Evolutionary conservation across 495 filamentous ascomycete genomes (phyloP), one percentile per base, ranked within the genome.

Genomic region (Tuber magnatum): DNA sequence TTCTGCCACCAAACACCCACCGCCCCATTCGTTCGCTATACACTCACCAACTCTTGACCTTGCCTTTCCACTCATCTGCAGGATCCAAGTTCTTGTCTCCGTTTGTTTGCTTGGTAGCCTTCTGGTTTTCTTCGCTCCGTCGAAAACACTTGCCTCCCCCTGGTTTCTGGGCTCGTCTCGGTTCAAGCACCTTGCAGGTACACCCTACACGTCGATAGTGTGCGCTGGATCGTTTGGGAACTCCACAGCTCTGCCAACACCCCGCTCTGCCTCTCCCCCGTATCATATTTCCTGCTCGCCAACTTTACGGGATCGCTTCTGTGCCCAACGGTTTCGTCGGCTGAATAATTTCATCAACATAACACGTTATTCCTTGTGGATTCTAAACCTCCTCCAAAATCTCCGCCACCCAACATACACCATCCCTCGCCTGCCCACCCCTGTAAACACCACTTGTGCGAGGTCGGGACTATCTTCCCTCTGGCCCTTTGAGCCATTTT

Each of bases 161-260:
- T 78, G 44, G 72, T 51, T 79, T 61, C 61, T 69, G 77, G 39
- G 71, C 71, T 78, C 68, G 69, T 78, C 72, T 78, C 76, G 73
- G 39, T 73, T 80, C 46, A 41, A 73, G 73, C 73, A 80, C 77
- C 77, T 80, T 80, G 78, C 78, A 73, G 78, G 48, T 35, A 35
- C 65, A 73, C 70, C 81, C 75, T 76, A 82, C 80, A 82, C 80
- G 80, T 82, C 78, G 80, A 82, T 82, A 81, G 77, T 72, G 80
- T 81, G 79, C 74, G 80, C 77, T 82, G 80, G 80, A 81, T 68
- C 80, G 43, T 81, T 77, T 81, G 74, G 69, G 71, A 43, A 65
- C 74, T 43, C 42, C 71, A 76, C 72, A 78, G 72, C 48, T 79
- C 69, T 76, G 75, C 76, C 77, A 78, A 71, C 77, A 61, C 70